A percentile compares a stretch with the other conserved stretches of the same genome.
Conservation (phyloP, 2,329 filamentous ascomycete genomes). For the Harringtonia lauricola region DNA sequence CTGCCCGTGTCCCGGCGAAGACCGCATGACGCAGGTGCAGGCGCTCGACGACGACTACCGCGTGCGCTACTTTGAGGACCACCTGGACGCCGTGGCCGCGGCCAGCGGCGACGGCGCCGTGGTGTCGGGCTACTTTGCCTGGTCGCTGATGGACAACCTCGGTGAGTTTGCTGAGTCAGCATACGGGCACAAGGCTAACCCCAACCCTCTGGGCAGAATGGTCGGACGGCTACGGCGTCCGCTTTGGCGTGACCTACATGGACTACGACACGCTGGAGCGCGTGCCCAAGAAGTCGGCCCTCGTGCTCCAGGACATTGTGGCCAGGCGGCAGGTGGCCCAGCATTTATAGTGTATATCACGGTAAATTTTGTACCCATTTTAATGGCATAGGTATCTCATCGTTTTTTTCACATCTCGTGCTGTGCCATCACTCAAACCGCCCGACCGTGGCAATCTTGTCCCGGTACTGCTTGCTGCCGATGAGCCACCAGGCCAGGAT, state of each 20-base stretch:
- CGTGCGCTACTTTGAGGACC: constrained; percentile 64
- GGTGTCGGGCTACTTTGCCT: constrained; percentile 69
- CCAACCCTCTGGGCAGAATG: no score
- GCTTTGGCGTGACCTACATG: constrained; percentile 74
- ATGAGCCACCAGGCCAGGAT: constrained; percentile 38
- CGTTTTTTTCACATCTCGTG: no score
- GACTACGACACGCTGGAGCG: constrained; percentile 74
- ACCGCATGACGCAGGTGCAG: constrained; percentile 42
- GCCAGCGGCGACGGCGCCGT: constrained; percentile 64
- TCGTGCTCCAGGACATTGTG: constrained; percentile 35
- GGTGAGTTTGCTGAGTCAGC: constrained; percentile 20
- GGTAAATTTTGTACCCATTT: no score
- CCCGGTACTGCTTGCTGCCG: constrained; percentile 8
- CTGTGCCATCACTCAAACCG: no score
- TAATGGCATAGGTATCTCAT: no score
- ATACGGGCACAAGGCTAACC: no score
- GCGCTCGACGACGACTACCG: constrained; percentile 75
- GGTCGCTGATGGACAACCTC: constrained; percentile 83
- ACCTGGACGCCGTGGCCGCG: constrained; percentile 64
- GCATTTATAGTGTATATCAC: no score
- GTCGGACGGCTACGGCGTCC: constrained; percentile 77
- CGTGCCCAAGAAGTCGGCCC: constrained; percentile 71
- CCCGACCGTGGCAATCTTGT: neutral
- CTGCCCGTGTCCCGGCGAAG: constrained; percentile 72
- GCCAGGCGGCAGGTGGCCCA: constrained; percentile 58